phyloP scores from a whole-genome alignment of 805 yeast species.

The Torulaspora gathmanii region DNA sequence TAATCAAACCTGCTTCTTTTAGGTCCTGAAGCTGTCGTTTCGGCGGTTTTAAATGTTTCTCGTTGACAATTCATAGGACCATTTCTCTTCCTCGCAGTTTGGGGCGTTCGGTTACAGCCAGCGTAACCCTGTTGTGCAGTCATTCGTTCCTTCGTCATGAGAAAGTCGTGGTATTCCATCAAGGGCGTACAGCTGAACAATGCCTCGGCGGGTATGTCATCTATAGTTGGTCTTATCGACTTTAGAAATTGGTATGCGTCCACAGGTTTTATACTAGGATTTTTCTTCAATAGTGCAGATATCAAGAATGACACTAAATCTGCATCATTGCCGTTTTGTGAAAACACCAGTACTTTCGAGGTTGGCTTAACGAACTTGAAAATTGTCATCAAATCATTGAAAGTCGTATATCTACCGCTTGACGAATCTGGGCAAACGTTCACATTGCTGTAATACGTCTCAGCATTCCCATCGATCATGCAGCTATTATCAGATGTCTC shows the following conservation, averaged over 20 bases:
- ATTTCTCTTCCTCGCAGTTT: conserved; percentile 3
- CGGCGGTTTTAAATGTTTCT: conserved; percentile 4
- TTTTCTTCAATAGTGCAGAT: conserved; percentile 26
- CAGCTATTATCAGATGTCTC: conserved; percentile 7
- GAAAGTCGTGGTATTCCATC: conserved; percentile 22
- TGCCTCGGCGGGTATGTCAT: conserved; percentile 19
- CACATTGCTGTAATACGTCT: conserved; percentile 5
- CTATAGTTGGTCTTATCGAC: conserved; percentile 25
- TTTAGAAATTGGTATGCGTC: conserved; percentile 33
- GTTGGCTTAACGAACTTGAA: conserved; percentile 18
- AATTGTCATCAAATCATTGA: conserved; percentile 31
- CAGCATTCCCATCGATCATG: conserved; percentile 2
- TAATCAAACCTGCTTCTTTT: conserved; percentile 8
- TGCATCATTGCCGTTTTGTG: conserved; percentile 29
- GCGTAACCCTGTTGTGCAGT: conserved; percentile 1
- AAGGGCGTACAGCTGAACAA: conserved; percentile 27
- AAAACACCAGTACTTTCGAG: conserved; percentile 26
- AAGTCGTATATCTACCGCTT: conserved; percentile 22
- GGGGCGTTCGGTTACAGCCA: conserved; percentile 2
- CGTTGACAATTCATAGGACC: conserved; percentile 2
- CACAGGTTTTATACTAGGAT: conserved; percentile 19
- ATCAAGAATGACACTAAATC: conserved; percentile 25
- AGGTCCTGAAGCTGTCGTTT: background rate
- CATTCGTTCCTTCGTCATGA: conserved; percentile 16
- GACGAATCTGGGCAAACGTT: conserved; percentile 16